Conservation (phyloP, 2,329 filamentous ascomycete species). For the Epichloe sp. region DNA sequence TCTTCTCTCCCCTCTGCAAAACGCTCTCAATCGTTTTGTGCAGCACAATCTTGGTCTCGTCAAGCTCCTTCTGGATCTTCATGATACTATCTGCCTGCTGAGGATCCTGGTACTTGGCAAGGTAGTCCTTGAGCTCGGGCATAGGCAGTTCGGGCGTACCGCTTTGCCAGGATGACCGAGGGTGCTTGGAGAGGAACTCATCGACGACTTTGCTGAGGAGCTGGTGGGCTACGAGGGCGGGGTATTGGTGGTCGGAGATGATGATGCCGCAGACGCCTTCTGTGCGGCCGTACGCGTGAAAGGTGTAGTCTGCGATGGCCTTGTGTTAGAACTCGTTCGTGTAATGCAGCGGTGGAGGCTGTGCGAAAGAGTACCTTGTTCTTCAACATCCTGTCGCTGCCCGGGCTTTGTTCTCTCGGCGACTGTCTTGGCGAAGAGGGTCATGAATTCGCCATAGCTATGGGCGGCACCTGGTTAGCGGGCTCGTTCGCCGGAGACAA, state of each 20-base stretch:
- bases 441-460: conserved; percentile 56
- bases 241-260: conserved; percentile 65
- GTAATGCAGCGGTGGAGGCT: no score
- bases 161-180: conserved; percentile 52
- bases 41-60: conserved; percentile 93
- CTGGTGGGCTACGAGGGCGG: conserved; percentile 68
- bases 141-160: conserved; percentile 43
- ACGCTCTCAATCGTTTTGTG: conserved; percentile 91
- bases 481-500: neutral
- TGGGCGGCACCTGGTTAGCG: conserved; percentile 4
- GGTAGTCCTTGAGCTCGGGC: conserved; percentile 67
- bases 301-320: conserved; percentile 45
- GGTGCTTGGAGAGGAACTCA: conserved; percentile 70
- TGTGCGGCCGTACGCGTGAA: conserved; percentile 65
- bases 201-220: conserved; percentile 77
- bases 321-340: neutral
- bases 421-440: conserved; percentile 73
- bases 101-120: conserved; percentile 67
- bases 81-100: conserved; percentile 81
- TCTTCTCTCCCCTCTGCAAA: conserved; percentile 87
- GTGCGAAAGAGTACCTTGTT: conserved; percentile 45
- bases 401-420: conserved; percentile 75
- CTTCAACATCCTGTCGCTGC: conserved; percentile 73
- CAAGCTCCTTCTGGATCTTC: conserved; percentile 92
- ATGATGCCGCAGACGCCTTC: conserved; percentile 66